phyloP scores from a whole-genome alignment of 148 eudicot species.

The Rhododendron simsii region DNA sequence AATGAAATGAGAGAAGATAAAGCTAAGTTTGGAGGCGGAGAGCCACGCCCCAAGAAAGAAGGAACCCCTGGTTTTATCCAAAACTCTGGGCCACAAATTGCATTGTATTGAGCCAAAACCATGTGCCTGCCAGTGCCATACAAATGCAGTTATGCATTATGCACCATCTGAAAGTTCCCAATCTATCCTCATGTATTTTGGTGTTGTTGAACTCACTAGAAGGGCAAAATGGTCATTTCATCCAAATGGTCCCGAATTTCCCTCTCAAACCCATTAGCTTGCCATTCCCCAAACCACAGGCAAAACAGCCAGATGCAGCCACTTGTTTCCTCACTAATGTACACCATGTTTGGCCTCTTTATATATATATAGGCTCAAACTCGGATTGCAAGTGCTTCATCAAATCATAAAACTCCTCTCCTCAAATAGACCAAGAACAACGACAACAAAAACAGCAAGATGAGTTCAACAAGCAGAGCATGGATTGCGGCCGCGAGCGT shows the following conservation, averaged over 20 bases:
- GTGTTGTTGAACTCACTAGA: not conserved
- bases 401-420: not conserved
- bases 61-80: not conserved
- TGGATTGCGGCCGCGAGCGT: conserved; percentile 17
- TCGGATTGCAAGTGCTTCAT: not conserved
- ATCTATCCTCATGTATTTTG: not conserved
- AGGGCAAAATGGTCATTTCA: not conserved
- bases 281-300: not conserved
- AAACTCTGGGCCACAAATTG: not conserved
- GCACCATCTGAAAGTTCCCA: not conserved
- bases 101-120: not conserved
- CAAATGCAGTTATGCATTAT: not conserved
- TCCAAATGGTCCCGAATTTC: not conserved
- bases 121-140: not conserved
- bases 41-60: not conserved
- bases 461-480: not conserved
- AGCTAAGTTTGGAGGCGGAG: too few species aligned
- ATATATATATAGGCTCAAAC: not conserved
- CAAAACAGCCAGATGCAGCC: not conserved
- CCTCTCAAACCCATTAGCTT: not conserved
- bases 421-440: not conserved
- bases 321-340: not conserved
- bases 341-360: not conserved
- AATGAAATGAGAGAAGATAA: too few species aligned
- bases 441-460: not conserved